Conservation (phyloP, 169 alveolate genomes). For the Perkinsus marinus region DNA sequence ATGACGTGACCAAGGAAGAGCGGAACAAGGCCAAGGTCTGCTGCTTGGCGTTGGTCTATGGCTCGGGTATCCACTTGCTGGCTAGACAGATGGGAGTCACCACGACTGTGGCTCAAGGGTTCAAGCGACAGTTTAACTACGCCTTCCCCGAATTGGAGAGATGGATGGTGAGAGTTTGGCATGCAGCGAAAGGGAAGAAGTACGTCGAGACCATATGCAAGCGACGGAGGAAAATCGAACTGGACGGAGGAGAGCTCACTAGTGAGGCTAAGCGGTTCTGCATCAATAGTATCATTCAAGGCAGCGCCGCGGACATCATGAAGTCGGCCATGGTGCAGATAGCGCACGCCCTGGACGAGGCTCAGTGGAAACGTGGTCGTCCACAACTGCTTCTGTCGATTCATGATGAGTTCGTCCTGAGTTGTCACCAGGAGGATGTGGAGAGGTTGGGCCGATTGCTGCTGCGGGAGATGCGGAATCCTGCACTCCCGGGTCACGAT, state of each 20-base stretch:
- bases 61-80: conserved; percentile 11
- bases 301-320: conserved; percentile 19
- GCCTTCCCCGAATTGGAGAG: conserved; percentile 10
- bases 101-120: conserved; percentile 1
- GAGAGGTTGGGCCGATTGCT: not conserved
- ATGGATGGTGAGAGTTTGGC: not conserved
- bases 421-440: not conserved
- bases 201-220: conserved; percentile 13
- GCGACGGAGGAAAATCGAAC: not conserved
- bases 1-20: not conserved
- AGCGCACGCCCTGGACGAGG: conserved; percentile 6
- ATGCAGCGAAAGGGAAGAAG: not conserved
- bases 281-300: conserved; percentile 16
- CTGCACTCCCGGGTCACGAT: not conserved
- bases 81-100: conserved; percentile 9
- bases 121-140: not conserved
- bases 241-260: not conserved
- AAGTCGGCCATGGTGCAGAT: conserved; percentile 12
- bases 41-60: conserved; percentile 23
- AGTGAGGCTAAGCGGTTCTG: not conserved
- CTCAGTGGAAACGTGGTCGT: not conserved
- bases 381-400: conserved; percentile 17
- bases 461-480: not conserved
- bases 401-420: conserved; percentile 18
- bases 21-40: conserved; percentile 11